A percentile compares a stretch with the other conserved stretches of the same genome.
phyloP scores from a whole-genome alignment of 1,284 basidiomycete genomes.

The Cutaneotrichosporon sp. region DNA sequence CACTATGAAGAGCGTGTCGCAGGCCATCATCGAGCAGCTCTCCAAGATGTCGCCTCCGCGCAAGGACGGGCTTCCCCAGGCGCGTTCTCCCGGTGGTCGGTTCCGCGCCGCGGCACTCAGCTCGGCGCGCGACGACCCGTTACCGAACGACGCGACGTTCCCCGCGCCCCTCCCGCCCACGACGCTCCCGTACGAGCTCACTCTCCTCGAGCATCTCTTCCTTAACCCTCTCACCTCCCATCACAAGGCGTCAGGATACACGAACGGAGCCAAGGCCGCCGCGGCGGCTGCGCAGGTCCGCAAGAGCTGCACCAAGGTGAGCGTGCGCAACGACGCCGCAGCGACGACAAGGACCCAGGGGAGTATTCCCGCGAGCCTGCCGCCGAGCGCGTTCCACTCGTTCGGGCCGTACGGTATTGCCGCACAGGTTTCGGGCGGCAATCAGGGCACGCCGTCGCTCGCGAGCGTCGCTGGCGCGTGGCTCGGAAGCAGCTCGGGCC shows the following conservation, averaged over 20 bases:
- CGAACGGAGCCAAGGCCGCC: constrained; percentile 34
- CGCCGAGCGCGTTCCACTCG: constrained; percentile 39
- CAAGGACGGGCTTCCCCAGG: constrained; percentile 20
- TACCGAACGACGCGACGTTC: constrained; percentile 40
- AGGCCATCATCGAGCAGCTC: constrained; percentile 50
- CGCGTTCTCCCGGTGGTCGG: constrained; percentile 30
- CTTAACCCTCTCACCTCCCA: constrained; percentile 52
- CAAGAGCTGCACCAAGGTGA: not conserved
- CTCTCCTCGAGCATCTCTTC: constrained; percentile 53
- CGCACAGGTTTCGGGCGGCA: constrained; percentile 23
- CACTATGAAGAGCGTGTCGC: constrained; percentile 49
- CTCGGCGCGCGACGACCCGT: constrained; percentile 47
- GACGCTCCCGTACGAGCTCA: constrained; percentile 52
- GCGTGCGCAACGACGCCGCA: not conserved
- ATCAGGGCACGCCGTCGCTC: constrained; percentile 12
- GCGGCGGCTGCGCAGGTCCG: constrained; percentile 1
- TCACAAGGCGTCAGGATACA: constrained; percentile 52
- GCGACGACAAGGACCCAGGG: not conserved
- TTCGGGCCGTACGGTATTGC: constrained; percentile 32
- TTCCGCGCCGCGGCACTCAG: constrained; percentile 42
- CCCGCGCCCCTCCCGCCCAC: constrained; percentile 48
- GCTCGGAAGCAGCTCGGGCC: constrained; percentile 18
- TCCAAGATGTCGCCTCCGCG: constrained; percentile 35
- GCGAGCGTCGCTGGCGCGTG: constrained; percentile 22
- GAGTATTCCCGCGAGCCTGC: constrained; percentile 27